Percentiles rank a stretch among this genome's conserved stretches.
phyloP scores from a whole-genome alignment of 2,329 filamentous ascomycete species.

The Trichoderma sp. region DNA sequence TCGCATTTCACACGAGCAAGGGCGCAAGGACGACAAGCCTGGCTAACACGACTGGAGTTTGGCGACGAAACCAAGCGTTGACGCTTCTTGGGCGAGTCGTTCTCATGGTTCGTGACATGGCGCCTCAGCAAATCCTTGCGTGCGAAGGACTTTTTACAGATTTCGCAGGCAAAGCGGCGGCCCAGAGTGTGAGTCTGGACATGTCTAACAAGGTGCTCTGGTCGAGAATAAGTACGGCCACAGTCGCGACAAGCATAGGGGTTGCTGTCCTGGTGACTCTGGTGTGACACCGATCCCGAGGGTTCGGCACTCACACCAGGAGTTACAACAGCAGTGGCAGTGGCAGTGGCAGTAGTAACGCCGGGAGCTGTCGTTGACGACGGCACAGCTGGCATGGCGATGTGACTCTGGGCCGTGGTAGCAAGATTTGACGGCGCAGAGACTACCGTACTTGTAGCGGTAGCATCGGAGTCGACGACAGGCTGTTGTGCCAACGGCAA shows the following conservation, averaged over 20 bases:
- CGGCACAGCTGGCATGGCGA: neutral
- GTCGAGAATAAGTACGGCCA: slow-evolving; percentile 49
- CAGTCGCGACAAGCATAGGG: slow-evolving; percentile 52
- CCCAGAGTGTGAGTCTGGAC: slow-evolving; percentile 51
- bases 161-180: slow-evolving; percentile 47
- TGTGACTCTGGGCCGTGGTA: neutral
- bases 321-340: neutral
- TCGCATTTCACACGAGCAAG: slow-evolving; percentile 54
- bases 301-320: neutral
- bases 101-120: slow-evolving; percentile 50
- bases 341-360: neutral
- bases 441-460: neutral
- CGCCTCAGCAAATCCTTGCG: slow-evolving; percentile 53
- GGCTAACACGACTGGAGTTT: slow-evolving; percentile 48
- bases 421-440: neutral
- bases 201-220: slow-evolving; percentile 52
- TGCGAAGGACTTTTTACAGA: slow-evolving; percentile 53
- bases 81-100: slow-evolving; percentile 45
- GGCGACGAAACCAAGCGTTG: slow-evolving; percentile 45
- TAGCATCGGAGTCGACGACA: neutral
- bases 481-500: neutral
- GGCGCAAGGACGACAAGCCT: slow-evolving; percentile 52
- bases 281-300: slow-evolving; percentile 14
- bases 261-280: slow-evolving; percentile 31
- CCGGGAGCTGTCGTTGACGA: neutral